Base-by-base conservation (phyloP, 805 yeast genomes). In the Kluyveromyces aestuarii region DNA sequence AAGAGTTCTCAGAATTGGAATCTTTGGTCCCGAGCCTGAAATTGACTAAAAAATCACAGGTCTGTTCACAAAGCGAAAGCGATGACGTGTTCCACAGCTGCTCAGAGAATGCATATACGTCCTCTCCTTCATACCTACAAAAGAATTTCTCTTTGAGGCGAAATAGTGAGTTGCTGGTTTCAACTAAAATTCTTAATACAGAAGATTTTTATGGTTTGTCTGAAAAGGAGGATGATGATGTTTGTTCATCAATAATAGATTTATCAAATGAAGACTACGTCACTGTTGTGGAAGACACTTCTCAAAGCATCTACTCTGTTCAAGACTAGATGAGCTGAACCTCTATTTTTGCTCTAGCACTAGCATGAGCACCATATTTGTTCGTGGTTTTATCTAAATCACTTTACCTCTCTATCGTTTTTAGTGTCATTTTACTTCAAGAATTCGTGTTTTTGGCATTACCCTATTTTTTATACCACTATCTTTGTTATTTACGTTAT, bases 1-100 rank as follows among this genome's bases (percentile, higher is more conserved):
- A 58, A 8, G 62, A 55, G 19, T 55, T 55, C 33, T 53, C 61
- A 16, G 64, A 62, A 25, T 45, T 56, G 17, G 55, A 52, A 16
- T 50, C 57, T 17, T 47, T 47, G 8, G 47, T 37, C 16, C 36
- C 41, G 8, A 47, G 49, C 7, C 11, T 27, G 13, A 37, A 25
- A 33, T 39, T 45, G 16, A 38, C 37, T 43, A 2, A n/a, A 30
- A 6, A 8, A 11, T 40, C 44, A 16, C 42, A 47, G 25, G 25
- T 25, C 38, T 14, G 17, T 45, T 9, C 17, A 19, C 16, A 27
- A 18, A 33, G 21, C 30, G 44, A 41, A 13, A 47, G 43, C 25
- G 53, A 48, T n/a, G 53, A 50, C 19, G 37, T 40, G 5, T 50
- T 45, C 37, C 43, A 38, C 46, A 43, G 45, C 16, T 43, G 45